Evolutionary conservation across 352 stramenopile genomes (phyloP).

Genomic region (Phytophthora hybrid): DNA sequence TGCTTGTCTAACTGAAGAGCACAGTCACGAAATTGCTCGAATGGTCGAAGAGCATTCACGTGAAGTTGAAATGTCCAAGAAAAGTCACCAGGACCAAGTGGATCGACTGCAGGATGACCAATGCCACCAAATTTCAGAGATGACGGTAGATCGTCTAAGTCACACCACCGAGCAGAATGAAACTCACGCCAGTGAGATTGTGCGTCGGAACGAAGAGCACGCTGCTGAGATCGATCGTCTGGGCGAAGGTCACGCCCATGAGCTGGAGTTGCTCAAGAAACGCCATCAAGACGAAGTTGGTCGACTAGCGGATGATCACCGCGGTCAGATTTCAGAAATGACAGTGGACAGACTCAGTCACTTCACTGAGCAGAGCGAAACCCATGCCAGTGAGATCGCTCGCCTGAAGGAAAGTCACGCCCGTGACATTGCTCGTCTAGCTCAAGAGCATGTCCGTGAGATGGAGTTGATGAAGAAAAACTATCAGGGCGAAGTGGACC

Average conservation of each 20-base stretch:
- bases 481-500: not conserved
- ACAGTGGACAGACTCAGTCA: slow-evolving; percentile 1
- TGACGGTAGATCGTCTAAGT: not conserved
- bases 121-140: not conserved
- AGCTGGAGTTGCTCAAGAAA: not conserved
- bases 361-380: not conserved
- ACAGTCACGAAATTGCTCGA: not conserved
- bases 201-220: not conserved
- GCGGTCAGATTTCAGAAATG: not conserved
- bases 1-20: not conserved
- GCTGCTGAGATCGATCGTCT: not conserved
- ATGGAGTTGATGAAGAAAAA: not conserved
- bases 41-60: not conserved
- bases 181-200: not conserved
- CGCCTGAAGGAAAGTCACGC: not conserved
- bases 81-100: not conserved
- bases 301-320: not conserved
- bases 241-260: not conserved
- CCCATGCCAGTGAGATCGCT: not conserved
- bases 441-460: not conserved
- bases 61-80: not conserved
- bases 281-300: not conserved
- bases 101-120: not conserved
- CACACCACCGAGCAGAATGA: not conserved
- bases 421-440: not conserved